Conservation (phyloP, 768 basidiomycete species). For the Panaeolus papilionaceus region DNA sequence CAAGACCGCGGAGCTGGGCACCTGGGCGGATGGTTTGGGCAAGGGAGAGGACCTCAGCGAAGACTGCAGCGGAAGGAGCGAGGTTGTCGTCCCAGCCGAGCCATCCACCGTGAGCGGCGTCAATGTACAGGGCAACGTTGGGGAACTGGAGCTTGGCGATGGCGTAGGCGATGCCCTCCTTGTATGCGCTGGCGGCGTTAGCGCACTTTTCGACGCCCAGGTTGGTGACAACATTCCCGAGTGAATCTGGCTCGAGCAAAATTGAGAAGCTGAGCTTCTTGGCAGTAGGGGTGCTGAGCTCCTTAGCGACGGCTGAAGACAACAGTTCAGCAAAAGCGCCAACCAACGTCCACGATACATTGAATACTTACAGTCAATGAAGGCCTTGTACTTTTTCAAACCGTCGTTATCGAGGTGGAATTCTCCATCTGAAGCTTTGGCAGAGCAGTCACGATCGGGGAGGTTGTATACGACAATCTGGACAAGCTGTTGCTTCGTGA, state of each 20-base stretch:
- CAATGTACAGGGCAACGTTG: slow-evolving; percentile 37
- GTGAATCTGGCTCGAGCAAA: slow-evolving; percentile 39
- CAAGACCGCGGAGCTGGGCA: slow-evolving; percentile 38
- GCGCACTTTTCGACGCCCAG: slow-evolving; percentile 35
- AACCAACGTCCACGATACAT: background rate
- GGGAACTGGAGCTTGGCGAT: slow-evolving; percentile 35
- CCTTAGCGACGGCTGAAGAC: slow-evolving; percentile 24
- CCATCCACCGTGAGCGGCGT: slow-evolving; percentile 42
- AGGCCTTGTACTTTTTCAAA: slow-evolving; percentile 37
- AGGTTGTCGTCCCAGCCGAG: slow-evolving; percentile 40
- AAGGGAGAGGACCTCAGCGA: slow-evolving; percentile 34
- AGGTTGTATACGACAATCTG: slow-evolving; percentile 60
- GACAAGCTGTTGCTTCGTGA: slow-evolving; percentile 51
- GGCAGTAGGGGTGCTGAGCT: slow-evolving; percentile 26
- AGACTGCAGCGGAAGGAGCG: slow-evolving; percentile 35
- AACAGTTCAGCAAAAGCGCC: background rate
- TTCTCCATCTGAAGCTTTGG: slow-evolving; percentile 65
- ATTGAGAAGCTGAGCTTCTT: slow-evolving; percentile 34
- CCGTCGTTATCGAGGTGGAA: slow-evolving; percentile 35
- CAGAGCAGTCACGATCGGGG: slow-evolving; percentile 69
- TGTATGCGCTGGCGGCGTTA: slow-evolving; percentile 36
- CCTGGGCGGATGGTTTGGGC: slow-evolving; percentile 33
- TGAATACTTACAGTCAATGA: slow-evolving; percentile 30
- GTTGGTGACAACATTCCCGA: slow-evolving; percentile 40
- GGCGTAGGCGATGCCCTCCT: slow-evolving; percentile 33